Base-by-base conservation (phyloP, 169 alveolate genomes). In the Eimeria nieschulzi region DNA sequence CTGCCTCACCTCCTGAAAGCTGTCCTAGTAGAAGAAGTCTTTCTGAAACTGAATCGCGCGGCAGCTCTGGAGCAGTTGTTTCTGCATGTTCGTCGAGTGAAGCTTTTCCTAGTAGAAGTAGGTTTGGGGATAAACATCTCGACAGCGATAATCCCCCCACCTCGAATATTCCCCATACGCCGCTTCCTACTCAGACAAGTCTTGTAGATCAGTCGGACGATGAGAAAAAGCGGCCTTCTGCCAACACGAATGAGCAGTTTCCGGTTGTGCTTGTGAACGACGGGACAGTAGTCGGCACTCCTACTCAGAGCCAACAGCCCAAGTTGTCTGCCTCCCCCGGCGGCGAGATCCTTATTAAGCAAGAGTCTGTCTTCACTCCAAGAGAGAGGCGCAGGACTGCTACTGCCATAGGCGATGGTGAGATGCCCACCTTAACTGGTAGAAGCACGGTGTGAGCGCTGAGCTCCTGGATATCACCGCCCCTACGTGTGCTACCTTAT, bases 331-430 rank as follows among this genome's bases (percentile, higher is more conserved):
- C 76, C 26, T 66, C 76, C 23, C 51, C 46, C 76, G 17, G 46
- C 9, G 39, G 5, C 26, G 76, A 66, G 5, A 19, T 12, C 5
- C 8, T 39, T 21, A 12, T 9, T 17, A 66, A 39, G 46, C 21
- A 63, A 39, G 83, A 75, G 64, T n/a, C 83, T 15, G 83, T 75
- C 19, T 75, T 75, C 23, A 75, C 83, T 26, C 66, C 83, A 21
- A 64, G 83, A 25, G 83, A 75, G 33, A 5, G 83, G 64, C 61
- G 83, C 12, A 26, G 83, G 51, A 75, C 83, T 13, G 83, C 83
- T 46, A 75, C 83, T 13, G 83, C 83, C 7, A 7, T 75, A 15
- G 83, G 83, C 19, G 83, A 75, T n/a, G 83, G 83, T 75, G 59
- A 75, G 83, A 7, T n/a, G 46, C 46, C 46, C 46, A 33, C 46